phyloP scores from a whole-genome alignment of 768 basidiomycete species.

The Kwoniella shandongensis region DNA sequence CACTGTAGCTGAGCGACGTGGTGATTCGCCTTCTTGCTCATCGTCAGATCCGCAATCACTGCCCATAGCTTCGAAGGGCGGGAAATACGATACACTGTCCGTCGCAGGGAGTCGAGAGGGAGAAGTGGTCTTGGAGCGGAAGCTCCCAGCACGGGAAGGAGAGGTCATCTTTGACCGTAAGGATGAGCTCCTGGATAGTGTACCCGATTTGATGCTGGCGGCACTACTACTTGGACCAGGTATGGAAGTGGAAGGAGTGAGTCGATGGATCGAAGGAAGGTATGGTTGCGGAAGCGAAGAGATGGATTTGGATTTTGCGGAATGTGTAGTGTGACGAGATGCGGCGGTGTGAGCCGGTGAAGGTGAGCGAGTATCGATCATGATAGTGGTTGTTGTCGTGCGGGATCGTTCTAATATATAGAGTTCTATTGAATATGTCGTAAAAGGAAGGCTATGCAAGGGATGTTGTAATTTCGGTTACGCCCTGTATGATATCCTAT shows the following conservation, averaged over 20 bases:
- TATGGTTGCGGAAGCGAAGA: constrained; percentile 15
- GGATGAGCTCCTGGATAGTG: constrained; percentile 8
- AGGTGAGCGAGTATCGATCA: not conserved
- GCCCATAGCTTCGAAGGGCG: constrained; percentile 41
- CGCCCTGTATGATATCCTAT: no score
- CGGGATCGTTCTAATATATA: no score
- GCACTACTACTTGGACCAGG: not conserved
- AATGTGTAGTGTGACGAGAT: constrained; percentile 4
- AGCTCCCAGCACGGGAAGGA: not conserved
- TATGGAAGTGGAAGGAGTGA: constrained; percentile 6
- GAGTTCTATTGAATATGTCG: no score
- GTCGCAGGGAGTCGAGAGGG: constrained; percentile 35
- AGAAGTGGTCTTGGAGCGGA: constrained; percentile 11
- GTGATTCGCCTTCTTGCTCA: constrained; percentile 2
- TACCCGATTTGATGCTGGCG: constrained; percentile 3
- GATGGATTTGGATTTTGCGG: constrained; percentile 21
- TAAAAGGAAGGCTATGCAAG: no score
- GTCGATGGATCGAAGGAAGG: not conserved
- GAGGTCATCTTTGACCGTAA: not conserved
- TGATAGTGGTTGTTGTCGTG: not conserved
- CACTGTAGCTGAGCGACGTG: not conserved
- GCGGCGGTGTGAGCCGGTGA: not conserved
- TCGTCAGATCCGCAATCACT: not conserved
- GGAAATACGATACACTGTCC: constrained; percentile 38
- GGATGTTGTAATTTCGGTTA: no score